Base-by-base conservation (phyloP, 225 moss, liverwort and hornwort genomes). In the Takakia lepidozioides region DNA sequence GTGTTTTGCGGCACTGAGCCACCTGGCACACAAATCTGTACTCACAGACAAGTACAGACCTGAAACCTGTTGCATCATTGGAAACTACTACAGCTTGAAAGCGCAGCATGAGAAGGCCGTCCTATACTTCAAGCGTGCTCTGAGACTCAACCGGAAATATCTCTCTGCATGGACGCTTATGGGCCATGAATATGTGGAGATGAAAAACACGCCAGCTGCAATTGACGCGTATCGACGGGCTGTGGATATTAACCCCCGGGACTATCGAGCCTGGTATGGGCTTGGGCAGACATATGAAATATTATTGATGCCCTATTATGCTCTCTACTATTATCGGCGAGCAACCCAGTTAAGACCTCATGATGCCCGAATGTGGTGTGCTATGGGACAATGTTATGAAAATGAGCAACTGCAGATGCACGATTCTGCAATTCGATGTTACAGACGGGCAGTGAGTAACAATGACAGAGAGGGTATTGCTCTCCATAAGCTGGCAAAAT, bases 101-200 rank as follows among this genome's bases (percentile, higher is more conserved):
- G 90, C 85, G 48, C 95, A 98, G 66, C 95, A 98, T 65, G 95
- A 98, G 48, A 98, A 91, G 68, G 95, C 90, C 45, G 90, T 98
- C 40, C 28, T 90, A 47, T 98, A 91, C 48, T 98, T 98, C 44
- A 98, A 87, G 69, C 79, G 89, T 38, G 90, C 95, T 19, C 67
- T 98, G 65, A 75, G 78, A 67, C 63, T 98, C 41, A 98, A 98
- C 56, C 74, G 91, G 25, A 98, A 90, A 67, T 91, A 90, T 57
- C 38, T 98, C 25, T 98, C 95, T 27, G 91, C 95, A 22, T 98
- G 95, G 95, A 91, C 95, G 18, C 70, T 98, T 44, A 91, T 98
- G 95, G 95, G 95, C 5, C 95, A 98, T 58, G 95, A 98, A 57
- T 98, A 80, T 64, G 95, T 98, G 29, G 95, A 98, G 71, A 76